These are phyloP conservation scores for Asterionellopsis glacialis DNA, from an alignment of 108 stramenopile species.

Conservation along the genomic window DNA sequence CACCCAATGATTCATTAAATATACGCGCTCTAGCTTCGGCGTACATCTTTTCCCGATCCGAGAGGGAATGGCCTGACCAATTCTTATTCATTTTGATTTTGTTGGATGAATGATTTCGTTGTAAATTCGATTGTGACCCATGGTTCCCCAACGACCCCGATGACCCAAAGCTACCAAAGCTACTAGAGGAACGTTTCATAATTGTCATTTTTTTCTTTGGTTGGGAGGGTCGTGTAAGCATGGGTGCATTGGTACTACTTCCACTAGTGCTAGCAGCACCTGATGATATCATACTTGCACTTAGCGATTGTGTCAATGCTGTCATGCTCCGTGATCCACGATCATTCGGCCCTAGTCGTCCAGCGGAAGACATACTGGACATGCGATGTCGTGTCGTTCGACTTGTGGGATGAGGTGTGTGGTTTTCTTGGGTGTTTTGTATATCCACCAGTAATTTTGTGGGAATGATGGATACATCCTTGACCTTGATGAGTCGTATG, in stretches of 20 bases:
- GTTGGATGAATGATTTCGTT: no score
- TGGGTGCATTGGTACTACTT: no score
- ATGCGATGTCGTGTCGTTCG: conserved; percentile 6
- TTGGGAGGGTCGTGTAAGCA: conserved; percentile 1
- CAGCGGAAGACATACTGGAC: background rate
- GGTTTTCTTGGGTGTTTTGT: conserved; percentile 29
- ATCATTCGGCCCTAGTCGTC: background rate
- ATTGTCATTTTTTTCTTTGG: conserved; percentile 47
- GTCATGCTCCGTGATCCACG: conserved; percentile 6
- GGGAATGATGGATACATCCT: no score
- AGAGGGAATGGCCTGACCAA: conserved; percentile 28
- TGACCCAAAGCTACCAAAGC: conserved; percentile 2
- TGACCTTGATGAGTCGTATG: no score
- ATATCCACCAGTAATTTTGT: conserved; percentile 1
- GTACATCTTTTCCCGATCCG: conserved; percentile 88
- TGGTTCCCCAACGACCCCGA: no score
- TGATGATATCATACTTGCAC: background rate
- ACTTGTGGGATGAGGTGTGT: conserved; percentile 19
- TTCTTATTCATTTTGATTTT: no score
- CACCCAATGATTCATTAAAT: conserved; percentile 44
- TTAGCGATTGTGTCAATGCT: background rate
- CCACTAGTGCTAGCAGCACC: no score
- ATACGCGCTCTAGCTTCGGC: conserved; percentile 90
- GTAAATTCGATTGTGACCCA: no score
- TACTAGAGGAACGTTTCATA: conserved; percentile 36